These are phyloP conservation scores for Ogataea ramenticola DNA, from an alignment of 805 yeast genomes.

Conservation along the genomic window DNA sequence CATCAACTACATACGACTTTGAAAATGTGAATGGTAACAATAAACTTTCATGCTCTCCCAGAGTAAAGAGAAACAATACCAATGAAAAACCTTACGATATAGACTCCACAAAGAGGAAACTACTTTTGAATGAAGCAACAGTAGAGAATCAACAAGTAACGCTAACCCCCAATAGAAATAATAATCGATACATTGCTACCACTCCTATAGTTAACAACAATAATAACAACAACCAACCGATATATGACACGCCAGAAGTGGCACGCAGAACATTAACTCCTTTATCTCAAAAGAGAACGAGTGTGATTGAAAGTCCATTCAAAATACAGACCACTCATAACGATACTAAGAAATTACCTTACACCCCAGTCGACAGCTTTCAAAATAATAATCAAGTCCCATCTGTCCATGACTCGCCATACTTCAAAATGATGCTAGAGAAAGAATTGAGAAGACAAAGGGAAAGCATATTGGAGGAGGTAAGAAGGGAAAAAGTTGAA, in stretches of 20 bases:
- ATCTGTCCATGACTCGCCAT: constrained; percentile 3
- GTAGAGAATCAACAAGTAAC: not conserved
- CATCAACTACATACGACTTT: not conserved
- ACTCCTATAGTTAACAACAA: no score
- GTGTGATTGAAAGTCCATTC: not conserved
- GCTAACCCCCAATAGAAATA: not conserved
- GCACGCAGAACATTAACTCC: constrained; percentile 16
- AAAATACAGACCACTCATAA: constrained; percentile 2
- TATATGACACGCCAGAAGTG: constrained; percentile 19
- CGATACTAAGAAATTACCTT: not conserved
- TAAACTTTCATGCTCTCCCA: not conserved
- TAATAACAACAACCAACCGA: not conserved
- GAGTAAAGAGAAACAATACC: constrained; percentile 6
- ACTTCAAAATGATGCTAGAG: constrained; percentile 10
- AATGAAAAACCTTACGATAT: not conserved
- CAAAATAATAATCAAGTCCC: not conserved
- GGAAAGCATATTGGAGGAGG: constrained; percentile 10
- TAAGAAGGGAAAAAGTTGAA: constrained; percentile 5
- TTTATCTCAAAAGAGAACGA: constrained; percentile 11
- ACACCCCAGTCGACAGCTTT: not conserved
- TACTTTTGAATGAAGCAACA: not conserved
- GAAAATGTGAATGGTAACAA: not conserved
- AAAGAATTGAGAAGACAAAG: constrained; percentile 14
- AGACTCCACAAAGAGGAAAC: not conserved
- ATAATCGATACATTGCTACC: no score